These are phyloP conservation scores for Exobasidium cylindrosporum DNA, from an alignment of 1,284 basidiomycete genomes.

Conservation along the genomic window DNA sequence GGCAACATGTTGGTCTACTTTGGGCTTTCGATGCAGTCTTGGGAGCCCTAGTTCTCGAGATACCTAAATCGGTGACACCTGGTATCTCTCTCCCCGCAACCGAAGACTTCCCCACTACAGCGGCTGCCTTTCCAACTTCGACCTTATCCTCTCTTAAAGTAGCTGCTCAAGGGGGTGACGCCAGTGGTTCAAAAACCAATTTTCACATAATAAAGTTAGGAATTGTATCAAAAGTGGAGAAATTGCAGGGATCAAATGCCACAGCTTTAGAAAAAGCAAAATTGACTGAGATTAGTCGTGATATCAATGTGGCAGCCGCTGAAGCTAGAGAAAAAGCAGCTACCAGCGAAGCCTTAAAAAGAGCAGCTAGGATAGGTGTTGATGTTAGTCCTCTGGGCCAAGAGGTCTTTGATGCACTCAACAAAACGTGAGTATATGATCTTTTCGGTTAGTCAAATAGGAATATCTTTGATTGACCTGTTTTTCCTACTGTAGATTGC, in stretches of 20 bases:
- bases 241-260: slow-evolving; percentile 8
- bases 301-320: slow-evolving; percentile 17
- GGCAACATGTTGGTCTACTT: slow-evolving; percentile 29
- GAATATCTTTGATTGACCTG: neutral
- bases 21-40: slow-evolving; percentile 47
- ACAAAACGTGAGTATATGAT: slow-evolving; percentile 52
- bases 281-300: slow-evolving; percentile 4
- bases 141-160: neutral
- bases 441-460: too few relatives aligned
- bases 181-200: slow-evolving; percentile 20
- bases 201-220: slow-evolving; percentile 46
- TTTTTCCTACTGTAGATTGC: slow-evolving; percentile 26
- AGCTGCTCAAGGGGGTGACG: slow-evolving; percentile 13
- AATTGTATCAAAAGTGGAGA: slow-evolving; percentile 37
- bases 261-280: neutral
- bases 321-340: slow-evolving; percentile 26
- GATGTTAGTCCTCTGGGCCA: slow-evolving; percentile 21
- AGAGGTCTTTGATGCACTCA: slow-evolving; percentile 49
- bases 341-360: slow-evolving; percentile 22
- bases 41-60: slow-evolving; percentile 45
- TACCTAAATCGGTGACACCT: slow-evolving; percentile 6
- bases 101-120: slow-evolving; percentile 11
- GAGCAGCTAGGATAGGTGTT: slow-evolving; percentile 19
- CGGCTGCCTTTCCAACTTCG: slow-evolving; percentile 12
- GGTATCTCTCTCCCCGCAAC: neutral